Evolutionary conservation across 306 rosid genomes (phyloP).

Genomic region (Rosa lucieae): DNA sequence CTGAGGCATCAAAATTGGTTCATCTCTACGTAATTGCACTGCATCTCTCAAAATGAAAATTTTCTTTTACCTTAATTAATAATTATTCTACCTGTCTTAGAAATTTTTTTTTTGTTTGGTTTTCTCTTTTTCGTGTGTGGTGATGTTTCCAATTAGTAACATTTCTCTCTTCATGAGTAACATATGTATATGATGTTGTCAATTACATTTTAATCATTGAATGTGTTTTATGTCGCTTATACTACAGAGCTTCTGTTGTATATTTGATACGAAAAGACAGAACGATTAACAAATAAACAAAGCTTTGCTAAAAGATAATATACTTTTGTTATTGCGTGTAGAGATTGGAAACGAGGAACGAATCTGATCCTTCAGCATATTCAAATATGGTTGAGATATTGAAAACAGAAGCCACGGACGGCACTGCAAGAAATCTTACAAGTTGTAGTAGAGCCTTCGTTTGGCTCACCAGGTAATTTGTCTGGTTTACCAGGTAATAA

Average conservation of each 20-base stretch:
- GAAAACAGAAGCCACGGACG: constrained; percentile 62
- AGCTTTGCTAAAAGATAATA: neutral
- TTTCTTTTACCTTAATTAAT: neutral
- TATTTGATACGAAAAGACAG: neutral
- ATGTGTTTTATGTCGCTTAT: neutral
- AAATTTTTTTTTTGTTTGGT: too few relatives aligned
- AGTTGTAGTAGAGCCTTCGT: constrained; percentile 76
- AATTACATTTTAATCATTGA: neutral
- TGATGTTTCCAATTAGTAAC: neutral
- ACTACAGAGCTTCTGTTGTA: neutral
- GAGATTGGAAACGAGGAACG: constrained; percentile 71
- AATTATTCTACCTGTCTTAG: neutral
- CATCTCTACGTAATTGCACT: neutral
- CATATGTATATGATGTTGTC: neutral
- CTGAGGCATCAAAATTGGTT: neutral
- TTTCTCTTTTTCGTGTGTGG: too few relatives aligned
- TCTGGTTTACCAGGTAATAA: constrained; percentile 3
- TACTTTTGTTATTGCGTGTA: constrained; percentile 24
- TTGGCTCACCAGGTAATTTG: constrained; percentile 80
- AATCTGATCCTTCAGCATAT: constrained; percentile 49
- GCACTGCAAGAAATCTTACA: constrained; percentile 43
- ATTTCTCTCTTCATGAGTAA: neutral
- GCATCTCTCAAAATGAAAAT: neutral
- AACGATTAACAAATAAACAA: neutral
- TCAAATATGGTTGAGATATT: constrained; percentile 79